Conservation (phyloP, 345 rosid genomes). For the Aethionema arabicum region DNA sequence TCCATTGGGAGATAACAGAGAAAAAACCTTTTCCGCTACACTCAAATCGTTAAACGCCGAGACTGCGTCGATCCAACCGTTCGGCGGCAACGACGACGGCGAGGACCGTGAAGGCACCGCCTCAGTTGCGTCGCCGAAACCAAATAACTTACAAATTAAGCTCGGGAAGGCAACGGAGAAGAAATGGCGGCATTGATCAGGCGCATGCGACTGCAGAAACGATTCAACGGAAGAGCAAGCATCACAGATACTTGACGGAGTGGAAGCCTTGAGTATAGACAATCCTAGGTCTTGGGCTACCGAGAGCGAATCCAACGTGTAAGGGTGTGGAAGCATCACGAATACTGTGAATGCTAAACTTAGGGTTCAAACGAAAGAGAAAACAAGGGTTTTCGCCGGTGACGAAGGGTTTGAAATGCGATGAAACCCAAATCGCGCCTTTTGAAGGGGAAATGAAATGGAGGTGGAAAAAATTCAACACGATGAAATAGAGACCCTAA, state of each 20-base stretch:
- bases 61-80: slow-evolving; percentile 67
- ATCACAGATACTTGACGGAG: slow-evolving; percentile 59
- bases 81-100: slow-evolving; percentile 22
- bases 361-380: no score
- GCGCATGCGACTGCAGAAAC: slow-evolving; percentile 60
- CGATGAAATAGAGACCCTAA: slow-evolving; percentile 29
- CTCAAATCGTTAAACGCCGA: slow-evolving; percentile 43
- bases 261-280: slow-evolving; percentile 55
- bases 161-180: slow-evolving; percentile 81
- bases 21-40: slow-evolving; percentile 52
- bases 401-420: slow-evolving; percentile 50
- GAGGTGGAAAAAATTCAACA: slow-evolving; percentile 30
- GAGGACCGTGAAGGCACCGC: slow-evolving; percentile 34
- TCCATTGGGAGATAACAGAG: slow-evolving; percentile 61
- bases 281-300: slow-evolving; percentile 67
- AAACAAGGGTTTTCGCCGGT: slow-evolving; percentile 32
- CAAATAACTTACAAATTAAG: slow-evolving; percentile 77
- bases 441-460: slow-evolving; percentile 26
- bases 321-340: slow-evolving; percentile 70
- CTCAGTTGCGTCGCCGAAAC: slow-evolving; percentile 59
- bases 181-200: slow-evolving; percentile 91
- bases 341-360: neutral
- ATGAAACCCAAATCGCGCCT: slow-evolving; percentile 59
- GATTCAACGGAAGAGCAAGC: slow-evolving; percentile 61
- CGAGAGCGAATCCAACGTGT: slow-evolving; percentile 69